Evolutionary conservation across 805 yeast species (phyloP).

Genomic region (Blastobotrys chiropterorum): DNA sequence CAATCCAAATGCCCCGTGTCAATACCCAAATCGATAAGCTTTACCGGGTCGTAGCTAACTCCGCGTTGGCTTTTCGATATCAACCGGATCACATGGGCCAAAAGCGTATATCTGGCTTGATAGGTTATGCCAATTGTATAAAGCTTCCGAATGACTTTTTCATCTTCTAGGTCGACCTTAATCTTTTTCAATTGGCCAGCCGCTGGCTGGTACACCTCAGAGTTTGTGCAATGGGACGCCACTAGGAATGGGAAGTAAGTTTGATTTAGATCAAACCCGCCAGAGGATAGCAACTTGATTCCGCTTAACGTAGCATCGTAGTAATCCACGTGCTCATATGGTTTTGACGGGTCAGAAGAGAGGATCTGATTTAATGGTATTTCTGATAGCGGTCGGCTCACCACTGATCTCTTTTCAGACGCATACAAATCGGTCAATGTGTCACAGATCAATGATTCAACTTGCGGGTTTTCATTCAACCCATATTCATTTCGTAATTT

Average conservation of each 20-base stretch:
- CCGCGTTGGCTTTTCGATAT: constrained; percentile 50
- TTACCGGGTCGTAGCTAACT: constrained; percentile 39
- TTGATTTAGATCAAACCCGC: constrained; percentile 36
- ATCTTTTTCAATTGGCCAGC: constrained; percentile 45
- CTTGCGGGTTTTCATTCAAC: constrained; percentile 34
- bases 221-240: constrained; percentile 56
- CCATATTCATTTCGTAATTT: constrained; percentile 31
- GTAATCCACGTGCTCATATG: not conserved
- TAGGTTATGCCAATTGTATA: constrained; percentile 38
- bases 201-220: constrained; percentile 51
- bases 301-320: constrained; percentile 36
- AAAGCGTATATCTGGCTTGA: constrained; percentile 38
- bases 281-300: constrained; percentile 36
- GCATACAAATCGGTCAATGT: constrained; percentile 50
- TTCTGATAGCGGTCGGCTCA: not conserved
- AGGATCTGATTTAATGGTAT: not conserved
- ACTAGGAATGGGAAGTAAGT: constrained; percentile 48
- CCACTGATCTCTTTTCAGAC: not conserved
- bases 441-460: constrained; percentile 40
- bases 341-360: not conserved
- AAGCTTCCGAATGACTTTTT: constrained; percentile 38
- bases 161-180: constrained; percentile 47
- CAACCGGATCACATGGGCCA: constrained; percentile 48
- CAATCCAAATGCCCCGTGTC: not conserved
- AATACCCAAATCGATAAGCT: constrained; percentile 28